phyloP scores from a whole-genome alignment of 2,329 filamentous ascomycete genomes.

The Xylaria sp. region DNA sequence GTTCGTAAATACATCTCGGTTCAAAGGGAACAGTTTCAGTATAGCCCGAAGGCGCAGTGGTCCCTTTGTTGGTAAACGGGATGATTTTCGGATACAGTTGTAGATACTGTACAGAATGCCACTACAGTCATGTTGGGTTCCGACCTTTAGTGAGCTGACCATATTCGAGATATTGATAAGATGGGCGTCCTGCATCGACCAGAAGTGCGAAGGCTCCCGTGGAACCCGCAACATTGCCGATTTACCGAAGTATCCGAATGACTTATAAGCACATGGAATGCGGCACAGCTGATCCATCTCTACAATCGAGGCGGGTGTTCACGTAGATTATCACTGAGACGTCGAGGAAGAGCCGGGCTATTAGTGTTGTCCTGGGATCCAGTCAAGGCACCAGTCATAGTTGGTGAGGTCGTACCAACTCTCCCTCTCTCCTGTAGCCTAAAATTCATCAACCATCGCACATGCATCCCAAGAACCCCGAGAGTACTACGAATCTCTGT shows the following conservation, averaged over 20 bases:
- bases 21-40: neutral
- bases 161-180: neutral
- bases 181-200: neutral
- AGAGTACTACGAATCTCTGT: conserved; percentile 63
- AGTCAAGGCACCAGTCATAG: conserved; percentile 32
- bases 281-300: neutral
- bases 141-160: neutral
- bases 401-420: conserved; percentile 32
- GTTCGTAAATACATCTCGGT: neutral
- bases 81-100: neutral
- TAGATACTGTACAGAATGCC: neutral
- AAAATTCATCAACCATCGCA: conserved; percentile 62
- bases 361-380: conserved; percentile 35
- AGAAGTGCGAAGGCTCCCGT: neutral
- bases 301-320: conserved; percentile 42
- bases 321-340: conserved; percentile 40
- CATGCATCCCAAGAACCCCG: conserved; percentile 64
- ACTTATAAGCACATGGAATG: neutral
- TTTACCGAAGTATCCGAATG: neutral
- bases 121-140: neutral
- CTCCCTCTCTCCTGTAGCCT: conserved; percentile 54
- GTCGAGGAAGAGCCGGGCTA: conserved; percentile 34
- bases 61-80: neutral
- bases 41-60: neutral
- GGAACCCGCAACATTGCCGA: neutral